Evolutionary conservation across 169 alveolate genomes (phyloP).

Genomic region (Cystoisospora suis): DNA sequence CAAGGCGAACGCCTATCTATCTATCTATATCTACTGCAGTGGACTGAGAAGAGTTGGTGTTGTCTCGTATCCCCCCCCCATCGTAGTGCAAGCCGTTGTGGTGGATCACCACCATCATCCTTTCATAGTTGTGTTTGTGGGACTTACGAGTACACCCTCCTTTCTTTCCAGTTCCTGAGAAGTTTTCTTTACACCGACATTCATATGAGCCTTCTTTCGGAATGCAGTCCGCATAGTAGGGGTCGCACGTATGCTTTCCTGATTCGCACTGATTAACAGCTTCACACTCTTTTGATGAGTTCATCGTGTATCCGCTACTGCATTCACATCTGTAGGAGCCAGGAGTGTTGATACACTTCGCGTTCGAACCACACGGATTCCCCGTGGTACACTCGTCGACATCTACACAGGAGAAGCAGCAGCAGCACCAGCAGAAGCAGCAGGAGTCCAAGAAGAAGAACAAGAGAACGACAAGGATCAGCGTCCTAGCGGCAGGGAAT

Average conservation of each 20-base stretch:
- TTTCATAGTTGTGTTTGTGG: too few relatives aligned
- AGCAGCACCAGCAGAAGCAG: too few relatives aligned
- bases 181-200: slow-evolving; percentile 62
- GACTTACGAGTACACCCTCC: slow-evolving; percentile 59
- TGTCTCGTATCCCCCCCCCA: too few relatives aligned
- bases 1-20: too few relatives aligned
- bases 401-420: slow-evolving; percentile 35
- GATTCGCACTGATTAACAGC: slow-evolving; percentile 50
- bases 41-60: too few relatives aligned
- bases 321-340: slow-evolving; percentile 67
- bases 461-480: too few relatives aligned
- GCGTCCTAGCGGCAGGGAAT: too few relatives aligned
- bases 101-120: too few relatives aligned
- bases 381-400: slow-evolving; percentile 61
- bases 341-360: slow-evolving; percentile 60
- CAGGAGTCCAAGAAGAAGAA: too few relatives aligned
- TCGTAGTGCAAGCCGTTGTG: too few relatives aligned
- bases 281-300: not conserved
- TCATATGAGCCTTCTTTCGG: slow-evolving; percentile 52
- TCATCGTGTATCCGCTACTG: slow-evolving; percentile 39
- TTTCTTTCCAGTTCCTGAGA: slow-evolving; percentile 57
- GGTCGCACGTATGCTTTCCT: slow-evolving; percentile 56
- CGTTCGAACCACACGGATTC: slow-evolving; percentile 46
- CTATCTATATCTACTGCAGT: too few relatives aligned
- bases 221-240: slow-evolving; percentile 50